A percentile compares a stretch with the other conserved stretches of the same genome.
phyloP scores from a whole-genome alignment of 2,329 filamentous ascomycete genomes.

The Kalaharituber pfeilii region DNA sequence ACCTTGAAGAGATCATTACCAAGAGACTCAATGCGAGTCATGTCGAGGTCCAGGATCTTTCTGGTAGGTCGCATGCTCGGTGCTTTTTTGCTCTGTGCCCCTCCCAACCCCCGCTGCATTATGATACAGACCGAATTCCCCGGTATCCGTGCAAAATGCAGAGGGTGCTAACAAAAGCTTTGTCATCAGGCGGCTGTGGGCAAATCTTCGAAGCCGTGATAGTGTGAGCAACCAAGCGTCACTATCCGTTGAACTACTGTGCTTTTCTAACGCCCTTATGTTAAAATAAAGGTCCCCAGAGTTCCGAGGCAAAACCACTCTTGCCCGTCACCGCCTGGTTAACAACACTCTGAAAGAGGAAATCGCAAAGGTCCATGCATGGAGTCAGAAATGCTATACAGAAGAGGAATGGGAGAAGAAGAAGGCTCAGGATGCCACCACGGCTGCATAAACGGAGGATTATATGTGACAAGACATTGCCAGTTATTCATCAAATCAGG shows the following conservation, averaged over 20 bases:
- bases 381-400: conserved; percentile 87
- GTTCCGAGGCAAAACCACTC: conserved; percentile 54
- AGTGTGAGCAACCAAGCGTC: conserved; percentile 15
- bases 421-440: conserved; percentile 27
- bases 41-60: conserved; percentile 17
- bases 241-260: no score
- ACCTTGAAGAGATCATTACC: conserved; percentile 18
- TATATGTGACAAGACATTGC: no score
- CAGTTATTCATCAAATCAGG: no score
- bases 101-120: not conserved
- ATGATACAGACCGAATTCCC: not conserved
- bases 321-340: conserved; percentile 73
- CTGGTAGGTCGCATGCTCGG: conserved; percentile 9
- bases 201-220: conserved; percentile 23
- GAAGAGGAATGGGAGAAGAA: conserved; percentile 73
- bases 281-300: conserved; percentile 44
- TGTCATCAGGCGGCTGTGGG: conserved; percentile 20
- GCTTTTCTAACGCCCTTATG: no score
- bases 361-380: conserved; percentile 81
- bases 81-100: not conserved
- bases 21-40: conserved; percentile 16
- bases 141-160: no score
- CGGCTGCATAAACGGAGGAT: not conserved
- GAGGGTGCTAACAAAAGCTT: not conserved
- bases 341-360: conserved; percentile 70